Base-by-base conservation (phyloP, 352 stramenopile genomes). In the Peronospora belbahrii region DNA sequence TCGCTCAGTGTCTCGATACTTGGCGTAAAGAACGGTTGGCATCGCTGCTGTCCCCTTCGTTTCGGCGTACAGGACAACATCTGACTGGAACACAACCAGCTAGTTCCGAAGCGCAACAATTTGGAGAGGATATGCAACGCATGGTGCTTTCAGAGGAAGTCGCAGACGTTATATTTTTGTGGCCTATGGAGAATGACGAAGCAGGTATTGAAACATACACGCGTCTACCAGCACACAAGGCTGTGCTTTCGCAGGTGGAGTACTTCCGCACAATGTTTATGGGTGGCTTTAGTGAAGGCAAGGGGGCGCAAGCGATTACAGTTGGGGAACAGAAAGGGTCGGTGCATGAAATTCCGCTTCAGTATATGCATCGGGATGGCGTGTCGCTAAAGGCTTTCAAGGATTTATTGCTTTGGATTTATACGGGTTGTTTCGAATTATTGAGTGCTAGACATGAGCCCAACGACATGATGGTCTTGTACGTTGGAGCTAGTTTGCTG, bases 261-360 rank as follows among this genome's bases (percentile, higher is more conserved):
- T 91, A 91, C 57, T 91, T 88, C 52, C 74, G 70, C 27, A 81
- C 70, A 6, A 87, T 91, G 76, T 86, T 91, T 41, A 73, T 74
- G 3, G 79, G 76, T n/a, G 72, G 79, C 11, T 91, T 91, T 33
- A 79, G 74, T 28, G 76, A 91, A 69, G 74, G 70, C n/a, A 55
- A 59, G 7, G 42, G 42, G 3, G 41, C 44, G 4, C 45, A 44
- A 58, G 30, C 39, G 27, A 27, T 23, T 7, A 45, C 28, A 22
- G 9, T 18, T 33, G 24, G 5, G 0, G 34, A 38, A 10, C 20
- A 22, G 10, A 45, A 24, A 4, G 42, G 19, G 11, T 19, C 23
- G 2, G 14, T 72, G n/a, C 76, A 82, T 31, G 68, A 78, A 37
- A 81, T 88, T 18, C 59, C 67, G 37, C 59, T 88, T 22, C 58